Percentiles rank a stretch among this genome's conserved stretches.
These are phyloP conservation scores for Nematocida major DNA, from an alignment of 371 early-diverging fungal species.

Conservation along the genomic window DNA sequence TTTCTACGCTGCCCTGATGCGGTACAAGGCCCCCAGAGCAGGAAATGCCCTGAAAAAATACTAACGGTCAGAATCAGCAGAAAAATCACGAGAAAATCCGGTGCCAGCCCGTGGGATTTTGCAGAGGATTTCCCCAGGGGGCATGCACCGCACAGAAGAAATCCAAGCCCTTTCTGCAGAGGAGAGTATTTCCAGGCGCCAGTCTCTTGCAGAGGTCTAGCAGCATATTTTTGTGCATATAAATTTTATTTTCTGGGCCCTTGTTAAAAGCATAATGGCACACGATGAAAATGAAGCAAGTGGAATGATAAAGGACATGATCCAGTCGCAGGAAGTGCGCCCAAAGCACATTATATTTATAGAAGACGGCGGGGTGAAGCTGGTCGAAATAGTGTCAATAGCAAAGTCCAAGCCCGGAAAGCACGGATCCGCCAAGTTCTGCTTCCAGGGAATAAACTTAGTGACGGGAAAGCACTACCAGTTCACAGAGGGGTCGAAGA, in stretches of 20 bases:
- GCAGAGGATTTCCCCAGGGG: no score
- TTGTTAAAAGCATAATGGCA: conserved; percentile 30
- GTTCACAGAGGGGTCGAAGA: conserved; percentile 28
- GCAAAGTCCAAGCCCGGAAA: conserved; percentile 62
- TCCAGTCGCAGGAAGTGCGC: conserved; percentile 19
- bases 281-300: conserved; percentile 9
- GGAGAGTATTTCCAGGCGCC: no score
- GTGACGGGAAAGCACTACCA: conserved; percentile 5
- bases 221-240: neutral
- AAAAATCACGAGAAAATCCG: neutral
- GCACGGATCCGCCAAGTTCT: conserved; percentile 64
- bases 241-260: conserved; percentile 28
- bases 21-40: neutral
- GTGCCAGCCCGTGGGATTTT: no score
- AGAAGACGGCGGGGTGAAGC: conserved; percentile 25
- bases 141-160: no score
- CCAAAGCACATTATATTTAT: conserved; percentile 23
- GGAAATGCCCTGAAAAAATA: neutral
- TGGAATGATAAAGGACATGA: conserved; percentile 35
- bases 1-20: conserved; percentile 32
- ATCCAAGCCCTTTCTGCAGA: no score
- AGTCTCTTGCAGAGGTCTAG: no score
- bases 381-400: conserved; percentile 50
- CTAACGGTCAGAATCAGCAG: neutral
- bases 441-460: conserved; percentile 33